Conservation (phyloP, 2,329 filamentous ascomycete species). For the Sclerotinia borealis region DNA sequence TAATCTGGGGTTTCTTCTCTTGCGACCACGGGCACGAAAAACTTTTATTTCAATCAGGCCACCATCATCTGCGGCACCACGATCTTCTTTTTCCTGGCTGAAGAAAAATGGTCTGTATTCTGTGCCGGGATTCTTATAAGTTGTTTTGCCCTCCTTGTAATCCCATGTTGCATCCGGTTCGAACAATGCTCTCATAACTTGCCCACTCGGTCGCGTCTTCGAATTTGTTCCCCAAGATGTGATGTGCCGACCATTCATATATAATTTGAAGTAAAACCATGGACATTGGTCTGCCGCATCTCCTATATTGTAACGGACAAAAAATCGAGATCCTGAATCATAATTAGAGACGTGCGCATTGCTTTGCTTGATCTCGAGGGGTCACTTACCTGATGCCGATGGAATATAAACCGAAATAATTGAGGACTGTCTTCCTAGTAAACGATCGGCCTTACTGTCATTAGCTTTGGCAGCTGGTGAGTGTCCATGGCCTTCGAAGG, state of each 20-base stretch:
- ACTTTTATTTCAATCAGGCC: slow-evolving; percentile 49
- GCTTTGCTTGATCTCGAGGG: neutral
- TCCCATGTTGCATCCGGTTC: slow-evolving; percentile 41
- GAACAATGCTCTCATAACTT: slow-evolving; percentile 43
- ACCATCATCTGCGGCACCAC: slow-evolving; percentile 44
- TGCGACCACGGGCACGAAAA: slow-evolving; percentile 46
- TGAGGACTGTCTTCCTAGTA: slow-evolving; percentile 34
- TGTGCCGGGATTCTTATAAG: slow-evolving; percentile 37
- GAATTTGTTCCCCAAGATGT: slow-evolving; percentile 48
- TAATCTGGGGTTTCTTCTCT: slow-evolving; percentile 38
- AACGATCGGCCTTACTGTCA: slow-evolving; percentile 28
- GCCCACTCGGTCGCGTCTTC: slow-evolving; percentile 33
- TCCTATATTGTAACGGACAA: slow-evolving; percentile 42
- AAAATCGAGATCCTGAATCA: slow-evolving; percentile 45
- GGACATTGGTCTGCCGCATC: slow-evolving; percentile 30
- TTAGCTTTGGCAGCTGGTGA: slow-evolving; percentile 16
- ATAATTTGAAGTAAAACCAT: slow-evolving; percentile 49
- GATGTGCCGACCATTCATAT: slow-evolving; percentile 48
- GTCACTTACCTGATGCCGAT: slow-evolving; percentile 43
- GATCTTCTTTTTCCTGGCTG: slow-evolving; percentile 25
- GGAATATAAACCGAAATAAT: slow-evolving; percentile 50
- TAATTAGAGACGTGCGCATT: slow-evolving; percentile 4
- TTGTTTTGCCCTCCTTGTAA: slow-evolving; percentile 34
- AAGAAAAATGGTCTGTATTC: slow-evolving; percentile 48
- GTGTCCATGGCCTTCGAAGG: neutral